Evolutionary conservation across 306 rosid species (phyloP).

Genomic region (Vigna radiata): DNA sequence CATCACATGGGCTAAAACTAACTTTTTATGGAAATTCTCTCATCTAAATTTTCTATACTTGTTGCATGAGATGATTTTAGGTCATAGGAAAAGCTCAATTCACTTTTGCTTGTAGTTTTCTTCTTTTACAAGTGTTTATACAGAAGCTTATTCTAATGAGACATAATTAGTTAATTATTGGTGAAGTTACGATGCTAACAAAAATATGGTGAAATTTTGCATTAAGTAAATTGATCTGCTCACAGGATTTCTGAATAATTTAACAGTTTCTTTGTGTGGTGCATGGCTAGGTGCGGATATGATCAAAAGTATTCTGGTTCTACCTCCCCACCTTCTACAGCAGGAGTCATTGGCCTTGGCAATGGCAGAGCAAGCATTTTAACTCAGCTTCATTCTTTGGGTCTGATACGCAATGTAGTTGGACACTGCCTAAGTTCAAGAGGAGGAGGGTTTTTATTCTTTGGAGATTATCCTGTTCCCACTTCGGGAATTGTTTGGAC

Average conservation of each 20-base stretch:
- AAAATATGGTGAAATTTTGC: conserved; percentile 7
- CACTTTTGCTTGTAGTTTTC: neutral
- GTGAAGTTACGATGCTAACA: conserved; percentile 12
- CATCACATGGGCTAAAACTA: neutral
- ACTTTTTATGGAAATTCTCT: neutral
- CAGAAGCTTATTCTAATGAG: neutral
- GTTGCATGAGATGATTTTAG: neutral
- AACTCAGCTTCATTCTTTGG: conserved; percentile 64
- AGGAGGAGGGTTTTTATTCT: conserved; percentile 89
- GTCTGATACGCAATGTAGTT: conserved; percentile 59
- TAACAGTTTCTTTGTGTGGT: conserved; percentile 29
- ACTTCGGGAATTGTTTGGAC: conserved; percentile 73
- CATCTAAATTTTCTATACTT: neutral
- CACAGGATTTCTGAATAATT: neutral
- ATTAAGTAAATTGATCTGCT: neutral
- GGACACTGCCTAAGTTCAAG: conserved; percentile 77
- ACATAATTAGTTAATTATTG: neutral
- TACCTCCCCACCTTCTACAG: conserved; percentile 61
- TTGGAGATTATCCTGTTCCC: conserved; percentile 79
- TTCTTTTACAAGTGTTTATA: neutral
- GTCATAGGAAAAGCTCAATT: neutral
- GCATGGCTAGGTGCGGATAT: conserved; percentile 83
- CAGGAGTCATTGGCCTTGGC: conserved; percentile 92
- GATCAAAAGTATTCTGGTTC: conserved; percentile 64
- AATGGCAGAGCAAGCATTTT: conserved; percentile 64